Conservation (phyloP, 495 filamentous ascomycete genomes). For the Aspergillus carlsbadensis region DNA sequence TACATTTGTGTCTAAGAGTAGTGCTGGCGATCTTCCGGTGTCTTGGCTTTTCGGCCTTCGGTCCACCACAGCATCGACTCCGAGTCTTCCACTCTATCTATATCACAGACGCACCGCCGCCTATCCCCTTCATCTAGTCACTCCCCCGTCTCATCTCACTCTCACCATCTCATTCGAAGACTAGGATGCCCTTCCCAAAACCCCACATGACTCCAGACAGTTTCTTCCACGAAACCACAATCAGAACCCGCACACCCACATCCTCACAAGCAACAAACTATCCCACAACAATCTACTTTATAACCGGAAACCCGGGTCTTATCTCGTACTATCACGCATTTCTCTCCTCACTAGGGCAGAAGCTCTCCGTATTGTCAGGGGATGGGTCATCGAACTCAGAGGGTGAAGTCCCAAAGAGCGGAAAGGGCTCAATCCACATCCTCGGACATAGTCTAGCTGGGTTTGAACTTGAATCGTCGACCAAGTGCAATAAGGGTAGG, state of each 20-base stretch:
- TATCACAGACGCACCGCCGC: not conserved
- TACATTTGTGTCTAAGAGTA: too few relatives aligned
- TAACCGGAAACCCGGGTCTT: conserved; percentile 86
- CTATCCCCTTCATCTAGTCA: not conserved
- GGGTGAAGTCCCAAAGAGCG: not conserved
- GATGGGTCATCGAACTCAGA: not conserved
- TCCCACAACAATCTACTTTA: conserved; percentile 57
- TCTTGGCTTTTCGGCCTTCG: too few relatives aligned
- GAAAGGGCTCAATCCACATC: conserved; percentile 41
- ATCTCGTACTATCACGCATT: conserved; percentile 79
- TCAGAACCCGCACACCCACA: conserved; percentile 12
- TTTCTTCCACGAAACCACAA: conserved; percentile 31
- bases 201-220: conserved; percentile 31
- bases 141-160: not conserved
- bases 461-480: conserved; percentile 52
- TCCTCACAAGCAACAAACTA: conserved; percentile 1
- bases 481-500: not conserved
- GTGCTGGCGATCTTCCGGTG: too few relatives aligned
- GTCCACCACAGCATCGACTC: too few relatives aligned
- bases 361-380: not conserved
- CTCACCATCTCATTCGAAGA: not conserved
- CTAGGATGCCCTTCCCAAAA: conserved; percentile 13
- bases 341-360: conserved; percentile 49
- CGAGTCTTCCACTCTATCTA: not conserved
- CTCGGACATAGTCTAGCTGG: conserved; percentile 72